Conservation (phyloP, 2,329 filamentous ascomycete genomes). For the Huntiella moniliformis region DNA sequence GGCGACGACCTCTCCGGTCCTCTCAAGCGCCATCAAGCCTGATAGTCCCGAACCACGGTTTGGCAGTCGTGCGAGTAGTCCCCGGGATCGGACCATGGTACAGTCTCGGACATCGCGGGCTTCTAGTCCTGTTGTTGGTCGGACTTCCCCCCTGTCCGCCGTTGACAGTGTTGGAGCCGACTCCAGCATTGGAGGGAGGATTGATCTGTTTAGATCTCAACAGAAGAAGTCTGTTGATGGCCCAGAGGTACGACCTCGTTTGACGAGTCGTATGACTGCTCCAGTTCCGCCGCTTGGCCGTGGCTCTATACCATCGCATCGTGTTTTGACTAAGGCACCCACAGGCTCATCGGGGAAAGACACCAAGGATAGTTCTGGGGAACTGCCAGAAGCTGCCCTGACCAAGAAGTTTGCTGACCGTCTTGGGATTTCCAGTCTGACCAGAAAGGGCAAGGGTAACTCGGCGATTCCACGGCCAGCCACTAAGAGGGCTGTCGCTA, state of each 20-base stretch:
- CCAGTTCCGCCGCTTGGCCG: slow-evolving; percentile 1
- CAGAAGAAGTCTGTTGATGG: slow-evolving; percentile 18
- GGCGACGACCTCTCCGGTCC: not conserved
- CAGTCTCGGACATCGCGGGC: slow-evolving; percentile 4
- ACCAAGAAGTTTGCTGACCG: slow-evolving; percentile 57
- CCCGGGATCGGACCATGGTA: not conserved
- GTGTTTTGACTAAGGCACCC: slow-evolving; percentile 3
- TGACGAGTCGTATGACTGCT: slow-evolving; percentile 1
- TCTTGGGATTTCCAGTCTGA: slow-evolving; percentile 35
- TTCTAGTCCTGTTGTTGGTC: not conserved
- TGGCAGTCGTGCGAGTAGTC: slow-evolving; percentile 8
- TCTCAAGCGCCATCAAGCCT: not conserved
- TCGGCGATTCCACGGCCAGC: slow-evolving; percentile 84
- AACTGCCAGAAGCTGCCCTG: not conserved
- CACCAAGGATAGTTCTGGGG: not conserved
- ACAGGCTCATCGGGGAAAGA: not conserved
- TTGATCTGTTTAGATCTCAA: slow-evolving; percentile 18
- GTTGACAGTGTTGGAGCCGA: slow-evolving; percentile 3
- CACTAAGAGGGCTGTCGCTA: slow-evolving; percentile 46
- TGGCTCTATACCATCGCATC: not conserved
- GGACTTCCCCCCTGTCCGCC: slow-evolving; percentile 1
- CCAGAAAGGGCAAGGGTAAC: slow-evolving; percentile 40
- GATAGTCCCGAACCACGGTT: slow-evolving; percentile 4
- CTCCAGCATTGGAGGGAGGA: slow-evolving; percentile 10
- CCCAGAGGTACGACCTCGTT: slow-evolving; percentile 23